Evolutionary conservation across 2,329 filamentous ascomycete species (phyloP), one percentile per base, ranked within the genome.

Genomic region (Tolypocladium tropicale): DNA sequence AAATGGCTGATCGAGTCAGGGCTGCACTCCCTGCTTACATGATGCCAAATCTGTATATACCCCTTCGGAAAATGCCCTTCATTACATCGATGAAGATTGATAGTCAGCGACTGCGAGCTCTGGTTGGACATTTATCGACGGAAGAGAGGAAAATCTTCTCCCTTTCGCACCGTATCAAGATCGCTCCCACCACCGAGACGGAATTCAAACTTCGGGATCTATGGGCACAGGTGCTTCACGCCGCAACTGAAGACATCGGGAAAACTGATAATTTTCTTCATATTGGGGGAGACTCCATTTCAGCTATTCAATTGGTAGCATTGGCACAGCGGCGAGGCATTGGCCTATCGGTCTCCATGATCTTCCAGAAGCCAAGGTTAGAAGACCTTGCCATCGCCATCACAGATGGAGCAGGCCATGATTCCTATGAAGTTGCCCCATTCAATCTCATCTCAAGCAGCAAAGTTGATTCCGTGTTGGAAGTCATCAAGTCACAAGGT

Each of bases 161-260:
- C 6, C 37, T 39, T n/a, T 21, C 18, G 2, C 3, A 21, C 16
- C 3, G 37, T n/a, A 21, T 21, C 3, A 43, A 43, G 21, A 11
- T 14, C 1, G 10, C 41, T 10, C 41, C 41, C 3, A 21, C 18
- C 2, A 43, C 41, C 4, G 41, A 25, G 2, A 43, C 12, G 21
- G 41, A 43, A 10, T 23, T 25, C 7, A 3, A 25, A 11, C 21
- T 43, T 43, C 41, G 41, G 5, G 41, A 43, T 10, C 41, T 58
- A 4, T 58, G 57, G 70, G 51, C 55, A 23, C 65, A 68, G 3
- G 70, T 78, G 2, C 64, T 80, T n/a, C 62, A 60, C 1, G 64
- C 76, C 1, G 57, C 64, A 1, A 21, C 10, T 14, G 54, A 21
- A 3, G 5, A 4, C 1, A 56, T 58, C 5, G 53, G 57, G 4